Evolutionary conservation across 2,329 filamentous ascomycete species (phyloP), one percentile per base, ranked within the genome.

Genomic region (Cladosporium sp.): DNA sequence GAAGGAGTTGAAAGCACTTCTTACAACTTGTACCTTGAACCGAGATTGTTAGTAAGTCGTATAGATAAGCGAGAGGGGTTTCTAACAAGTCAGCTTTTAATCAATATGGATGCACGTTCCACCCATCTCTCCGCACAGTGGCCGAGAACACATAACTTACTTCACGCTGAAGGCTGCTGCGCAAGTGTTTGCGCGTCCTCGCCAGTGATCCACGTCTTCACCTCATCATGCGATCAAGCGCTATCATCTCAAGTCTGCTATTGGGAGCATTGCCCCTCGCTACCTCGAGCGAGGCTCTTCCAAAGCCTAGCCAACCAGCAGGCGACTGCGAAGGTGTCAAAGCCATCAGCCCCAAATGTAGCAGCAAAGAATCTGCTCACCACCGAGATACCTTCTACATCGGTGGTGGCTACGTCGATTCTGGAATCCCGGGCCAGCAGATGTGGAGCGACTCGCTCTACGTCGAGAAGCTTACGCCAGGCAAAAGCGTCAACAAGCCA

Each of bases 361-460:
- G 56, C 56, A 59, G 56, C 35, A 23, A 46, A 46, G 56, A 59
- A 46, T 59, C 56, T 46, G 37, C 26, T 3, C 28, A 59, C 37
- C 56, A 31, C 2, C 35, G 56, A 40, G 56, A 59, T 37, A 29
- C 56, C 5, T 73, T 71, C 50, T 72, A 73, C 65, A 55, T 70
- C 10, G 72, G 71, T 26, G 72, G 72, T 33, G 64, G 66, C 23
- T 73, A 73, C 62, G 66, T 69, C n/a, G 68, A 71, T n/a, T 52
- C 65, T 28, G 66, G 64, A 31, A 59, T 68, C n/a, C 65, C 65
- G 14, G 62, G 61, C 49, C 66, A 68, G 35, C 68, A 67, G 64
- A 66, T 72, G 63, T 59, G 56, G 56, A 65, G 58, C 33, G 78
- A 79, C 62, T 84, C 86, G 75, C 83, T 86, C 78, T 86, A 86